Evolutionary conservation across 106 monocot genomes (phyloP), one percentile per base, ranked within the genome.

Genomic region (Allium fistulosum): DNA sequence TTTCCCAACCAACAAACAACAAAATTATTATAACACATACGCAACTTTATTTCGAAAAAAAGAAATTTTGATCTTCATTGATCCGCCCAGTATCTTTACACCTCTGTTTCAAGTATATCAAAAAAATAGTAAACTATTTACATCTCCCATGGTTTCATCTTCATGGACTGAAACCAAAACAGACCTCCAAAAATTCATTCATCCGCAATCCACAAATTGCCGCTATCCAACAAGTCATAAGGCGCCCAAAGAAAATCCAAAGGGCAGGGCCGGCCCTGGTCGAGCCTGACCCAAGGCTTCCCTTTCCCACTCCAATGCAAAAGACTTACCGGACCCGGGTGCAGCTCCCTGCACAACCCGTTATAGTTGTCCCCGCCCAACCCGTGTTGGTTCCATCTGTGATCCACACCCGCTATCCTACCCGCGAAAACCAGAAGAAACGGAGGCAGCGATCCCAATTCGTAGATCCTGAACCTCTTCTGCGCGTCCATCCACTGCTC

Each of bases 281-380:
- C 90, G 69, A 90, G 80, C 68, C 94, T 51, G 9, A 65, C 90
- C 94, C 94, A 94, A 0, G 94, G 94, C 80, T 94, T 94, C 48
- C 94, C 90, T 63, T 94, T 94, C 6, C 94, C 94, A 63, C 94
- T 94, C 94, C 94, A 94, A 71, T 94, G 94, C 48, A 94, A 58
- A 14, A 94, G 75, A 67, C 94, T 94, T 15, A 90, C 94, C 26
- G 84, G 82, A 12, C 94, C 94, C 10, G 94, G 90, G 52, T 94
- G 94, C 28, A 94, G 78, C 27, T 85, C 79, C 61, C 94, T 67
- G 61, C 94, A 94, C 46, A 84, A 66, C 18, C 94, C 94, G 13
- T 70, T 51, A 47, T 62, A 62, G 17, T 94, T 94, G 69, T 94
- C 94, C 46, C 94, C 94, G 6, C 94, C 94, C 14, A 94, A 70